Evolutionary conservation across 495 filamentous ascomycete genomes (phyloP), one percentile per base, ranked within the genome.

Genomic region (Pseudotulostoma volvatum): DNA sequence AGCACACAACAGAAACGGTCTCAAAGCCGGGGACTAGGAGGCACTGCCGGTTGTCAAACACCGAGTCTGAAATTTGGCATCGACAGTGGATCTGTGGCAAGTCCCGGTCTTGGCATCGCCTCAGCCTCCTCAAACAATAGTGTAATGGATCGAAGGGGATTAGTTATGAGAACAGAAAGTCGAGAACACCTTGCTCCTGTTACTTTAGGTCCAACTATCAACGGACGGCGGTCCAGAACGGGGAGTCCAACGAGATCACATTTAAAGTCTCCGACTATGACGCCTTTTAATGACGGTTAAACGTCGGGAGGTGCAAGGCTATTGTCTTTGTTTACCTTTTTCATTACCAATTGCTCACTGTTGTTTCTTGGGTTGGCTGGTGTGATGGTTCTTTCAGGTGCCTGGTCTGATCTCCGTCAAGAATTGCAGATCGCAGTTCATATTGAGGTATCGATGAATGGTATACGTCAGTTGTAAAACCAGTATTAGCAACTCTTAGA

Each of bases 141-240:
- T 45, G 66, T 73, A 0, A 76, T 88, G 47, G 78, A 84, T 43
- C 65, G 82, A 37, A 76, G 70, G 32, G 84, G 84, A 21, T 53
- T 92, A 42, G 79, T 81, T 21, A 72, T 81, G 2, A 63, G 84
- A 45, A 83, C 80, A 1, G 86, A 90, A 51, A 90, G 83, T 51
- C 65, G 81, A 37, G 87, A 93, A 51, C 70, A 82, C 43, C 53
- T 80, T 37, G 53, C 61, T 18, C 61, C 62, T 7, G 44, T 64
- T 16, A 56, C 60, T 13, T 21, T 65, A 14, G 61, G 61, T 1
- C 60, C 61, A 16, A 63, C 60, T 8, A 64, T 53, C 0, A 64
- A 65, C 35, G 63, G 63, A 3, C 60, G 63, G 31, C 61, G 61
- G 18, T 65, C 63, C 19, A 44, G 63, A 39, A 55, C 61, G 18